These are phyloP conservation scores for Aureobasidium subglaciale DNA, from an alignment of 2,329 filamentous ascomycete species.

Conservation along the genomic window DNA sequence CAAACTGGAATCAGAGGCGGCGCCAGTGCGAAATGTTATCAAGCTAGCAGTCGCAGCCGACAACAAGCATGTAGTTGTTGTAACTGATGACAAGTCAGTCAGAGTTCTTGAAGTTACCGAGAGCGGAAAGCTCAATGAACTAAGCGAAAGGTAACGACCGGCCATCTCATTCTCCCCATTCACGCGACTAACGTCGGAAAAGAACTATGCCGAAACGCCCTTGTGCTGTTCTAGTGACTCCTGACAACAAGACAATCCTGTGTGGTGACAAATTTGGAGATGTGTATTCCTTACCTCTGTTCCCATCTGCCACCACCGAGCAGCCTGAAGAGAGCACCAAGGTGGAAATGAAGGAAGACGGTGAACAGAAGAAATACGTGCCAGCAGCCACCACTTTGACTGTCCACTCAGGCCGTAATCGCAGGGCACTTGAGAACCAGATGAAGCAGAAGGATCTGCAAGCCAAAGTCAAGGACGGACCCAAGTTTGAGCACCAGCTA, in stretches of 20 bases:
- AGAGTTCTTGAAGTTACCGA: constrained; percentile 68
- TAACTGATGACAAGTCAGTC: constrained; percentile 87
- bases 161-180: not conserved
- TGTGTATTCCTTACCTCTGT: constrained; percentile 78
- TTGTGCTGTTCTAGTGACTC: constrained; percentile 64
- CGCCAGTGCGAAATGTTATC: constrained; percentile 50
- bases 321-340: constrained; percentile 19
- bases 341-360: constrained; percentile 19
- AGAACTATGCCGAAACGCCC: constrained; percentile 87
- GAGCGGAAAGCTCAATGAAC: constrained; percentile 54
- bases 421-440: constrained; percentile 51
- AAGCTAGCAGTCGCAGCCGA: constrained; percentile 58
- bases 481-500: constrained; percentile 64
- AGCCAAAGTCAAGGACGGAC: constrained; percentile 39
- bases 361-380: constrained; percentile 33
- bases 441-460: constrained; percentile 37
- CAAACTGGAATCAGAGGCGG: constrained; percentile 26
- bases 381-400: constrained; percentile 52
- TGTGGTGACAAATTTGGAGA: constrained; percentile 95
- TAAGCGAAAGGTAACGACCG: constrained; percentile 60
- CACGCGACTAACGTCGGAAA: not conserved
- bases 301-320: constrained; percentile 34
- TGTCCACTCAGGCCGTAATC: constrained; percentile 56
- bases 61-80: constrained; percentile 62
- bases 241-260: constrained; percentile 65